Conservation (phyloP, 2,329 filamentous ascomycete genomes). For the Calonectria pteridis region DNA sequence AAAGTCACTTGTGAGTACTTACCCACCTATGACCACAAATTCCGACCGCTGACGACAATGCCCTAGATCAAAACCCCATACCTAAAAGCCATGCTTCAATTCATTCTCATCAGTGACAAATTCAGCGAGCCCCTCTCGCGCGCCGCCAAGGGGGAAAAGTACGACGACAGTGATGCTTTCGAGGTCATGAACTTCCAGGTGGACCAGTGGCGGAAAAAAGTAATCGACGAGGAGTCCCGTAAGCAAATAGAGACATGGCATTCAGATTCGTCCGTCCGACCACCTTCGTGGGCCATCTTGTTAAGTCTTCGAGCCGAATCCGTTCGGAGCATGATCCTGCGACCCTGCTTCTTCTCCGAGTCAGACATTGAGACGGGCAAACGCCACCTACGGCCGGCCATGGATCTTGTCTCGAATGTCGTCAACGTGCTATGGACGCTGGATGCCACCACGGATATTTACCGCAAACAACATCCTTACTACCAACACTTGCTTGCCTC, state of each 20-base stretch:
- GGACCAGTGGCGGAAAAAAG: constrained; percentile 43
- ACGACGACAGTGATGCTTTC: constrained; percentile 43
- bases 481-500: constrained; percentile 11
- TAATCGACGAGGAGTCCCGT: constrained; percentile 30
- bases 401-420: neutral
- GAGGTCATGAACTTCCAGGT: constrained; percentile 48
- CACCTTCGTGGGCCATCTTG: constrained; percentile 3
- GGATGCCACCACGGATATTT: constrained; percentile 11
- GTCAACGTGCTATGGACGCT: constrained; percentile 6
- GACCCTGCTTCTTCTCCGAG: neutral
- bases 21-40: no score
- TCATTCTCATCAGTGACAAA: constrained; percentile 7
- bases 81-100: constrained; percentile 9
- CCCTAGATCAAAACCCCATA: constrained; percentile 5
- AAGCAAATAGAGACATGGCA: neutral
- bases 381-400: neutral
- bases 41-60: neutral
- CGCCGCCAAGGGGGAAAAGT: constrained; percentile 10
- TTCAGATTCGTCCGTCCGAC: neutral
- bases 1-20: neutral
- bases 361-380: neutral
- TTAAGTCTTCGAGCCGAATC: constrained; percentile 1
- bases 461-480: constrained; percentile 16
- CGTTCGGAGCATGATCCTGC: neutral
- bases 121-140: constrained; percentile 1